phyloP scores from a whole-genome alignment of 2,329 filamentous ascomycete genomes.

The Proliferodiscus dingleyae region DNA sequence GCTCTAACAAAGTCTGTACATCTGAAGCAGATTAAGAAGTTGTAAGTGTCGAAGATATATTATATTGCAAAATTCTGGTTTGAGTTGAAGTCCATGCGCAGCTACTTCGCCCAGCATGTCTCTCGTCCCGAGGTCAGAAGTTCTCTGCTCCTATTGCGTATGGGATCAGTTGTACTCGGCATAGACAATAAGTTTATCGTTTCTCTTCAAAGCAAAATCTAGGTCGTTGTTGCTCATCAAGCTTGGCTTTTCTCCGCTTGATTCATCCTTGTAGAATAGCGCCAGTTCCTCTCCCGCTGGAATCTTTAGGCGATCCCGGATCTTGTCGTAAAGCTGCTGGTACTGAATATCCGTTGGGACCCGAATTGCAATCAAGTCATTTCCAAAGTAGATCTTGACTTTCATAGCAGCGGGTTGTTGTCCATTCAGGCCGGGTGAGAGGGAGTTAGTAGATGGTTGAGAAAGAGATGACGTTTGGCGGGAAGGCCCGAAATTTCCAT shows the following conservation, averaged over 20 bases:
- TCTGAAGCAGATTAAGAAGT: slow-evolving; percentile 30
- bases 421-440: slow-evolving; percentile 44
- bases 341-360: slow-evolving; percentile 78
- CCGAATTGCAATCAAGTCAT: slow-evolving; percentile 86
- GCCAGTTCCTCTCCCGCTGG: slow-evolving; percentile 63
- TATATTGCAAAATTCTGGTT: slow-evolving; percentile 6
- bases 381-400: slow-evolving; percentile 90
- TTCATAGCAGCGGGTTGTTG: slow-evolving; percentile 59
- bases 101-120: slow-evolving; percentile 7
- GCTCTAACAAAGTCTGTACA: slow-evolving; percentile 25
- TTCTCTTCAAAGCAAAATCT: slow-evolving; percentile 72
- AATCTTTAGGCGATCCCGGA: slow-evolving; percentile 78
- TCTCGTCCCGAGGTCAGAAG: no score
- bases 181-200: slow-evolving; percentile 80
- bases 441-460: slow-evolving; percentile 52
- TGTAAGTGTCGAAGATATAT: slow-evolving; percentile 11
- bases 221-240: slow-evolving; percentile 78
- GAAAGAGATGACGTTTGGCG: slow-evolving; percentile 35
- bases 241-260: slow-evolving; percentile 60
- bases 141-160: not conserved
- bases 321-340: slow-evolving; percentile 74
- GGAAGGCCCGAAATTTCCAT: slow-evolving; percentile 20
- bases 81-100: no score
- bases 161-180: slow-evolving; percentile 43
- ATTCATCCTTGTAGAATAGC: slow-evolving; percentile 82